These are phyloP conservation scores for Linderina pennispora DNA, from an alignment of 192 early-diverging fungal species.

Conservation along the genomic window DNA sequence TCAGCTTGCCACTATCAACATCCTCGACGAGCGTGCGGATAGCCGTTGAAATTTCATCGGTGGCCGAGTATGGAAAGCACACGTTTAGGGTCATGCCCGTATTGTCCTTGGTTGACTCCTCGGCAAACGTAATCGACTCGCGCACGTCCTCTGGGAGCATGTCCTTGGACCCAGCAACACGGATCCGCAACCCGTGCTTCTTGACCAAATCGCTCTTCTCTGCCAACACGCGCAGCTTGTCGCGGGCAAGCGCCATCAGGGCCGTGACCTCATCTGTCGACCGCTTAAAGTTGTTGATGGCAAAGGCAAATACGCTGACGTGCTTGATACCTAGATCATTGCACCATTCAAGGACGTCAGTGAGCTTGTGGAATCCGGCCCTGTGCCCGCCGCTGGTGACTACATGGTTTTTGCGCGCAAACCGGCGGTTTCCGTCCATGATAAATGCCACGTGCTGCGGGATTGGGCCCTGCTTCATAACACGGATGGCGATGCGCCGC, in stretches of 20 bases:
- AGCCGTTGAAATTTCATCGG: conserved; percentile 83
- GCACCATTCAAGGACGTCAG: conserved; percentile 85
- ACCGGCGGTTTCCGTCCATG: conserved; percentile 98
- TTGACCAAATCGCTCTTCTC: conserved; percentile 63
- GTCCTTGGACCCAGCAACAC: conserved; percentile 69
- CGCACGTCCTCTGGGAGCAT: conserved; percentile 64
- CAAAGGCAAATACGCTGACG: conserved; percentile 96
- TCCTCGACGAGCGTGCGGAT: conserved; percentile 51
- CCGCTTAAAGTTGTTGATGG: conserved; percentile 96
- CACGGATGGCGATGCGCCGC: conserved; percentile 8
- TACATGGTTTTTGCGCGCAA: conserved; percentile 57
- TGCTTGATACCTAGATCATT: conserved; percentile 75
- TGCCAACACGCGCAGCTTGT: conserved; percentile 73
- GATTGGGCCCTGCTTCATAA: conserved; percentile 64
- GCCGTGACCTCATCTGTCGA: conserved; percentile 75
- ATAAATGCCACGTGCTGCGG: conserved; percentile 93
- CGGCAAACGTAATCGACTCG: conserved; percentile 53
- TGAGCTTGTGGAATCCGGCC: conserved; percentile 70
- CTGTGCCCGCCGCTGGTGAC: conserved; percentile 65
- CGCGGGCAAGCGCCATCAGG: conserved; percentile 74
- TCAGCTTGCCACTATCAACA: conserved; percentile 51
- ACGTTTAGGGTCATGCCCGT: conserved; percentile 75
- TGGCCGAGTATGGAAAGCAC: conserved; percentile 86
- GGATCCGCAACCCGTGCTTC: conserved; percentile 66
- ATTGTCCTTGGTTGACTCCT: conserved; percentile 62